Evolutionary conservation across 495 filamentous ascomycete genomes (phyloP), one percentile per base, ranked within the genome.

Genomic region (Copromyces sp.): DNA sequence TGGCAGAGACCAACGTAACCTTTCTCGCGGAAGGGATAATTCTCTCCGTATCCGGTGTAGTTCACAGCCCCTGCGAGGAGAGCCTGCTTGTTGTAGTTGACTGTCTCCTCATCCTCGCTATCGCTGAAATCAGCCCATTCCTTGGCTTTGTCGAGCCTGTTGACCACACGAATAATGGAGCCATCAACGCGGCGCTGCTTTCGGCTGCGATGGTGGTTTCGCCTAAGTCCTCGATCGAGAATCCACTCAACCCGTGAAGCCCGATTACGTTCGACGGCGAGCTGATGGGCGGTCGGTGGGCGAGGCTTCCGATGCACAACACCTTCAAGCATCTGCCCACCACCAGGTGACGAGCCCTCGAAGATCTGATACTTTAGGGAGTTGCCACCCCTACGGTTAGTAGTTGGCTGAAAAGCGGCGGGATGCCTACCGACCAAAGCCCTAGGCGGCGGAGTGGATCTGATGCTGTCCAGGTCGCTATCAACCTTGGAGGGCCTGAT

Each of bases 221-320:
- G 84, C 72, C 87, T 88, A 41, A 94, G 83, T 59, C 92, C 92
- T 24, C 91, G 90, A 75, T 92, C 88, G 39, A 99, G 87, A 61
- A 95, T 90, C 77, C 95, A 93, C 69, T 97, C 91, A 53, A 97
- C 92, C 16, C 93, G 91, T 80, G 95, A 90, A 44, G 90, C 92
- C 9, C 96, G 88, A 78, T 97, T 97, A 68, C 91, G 88, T 76
- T 97, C 93, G 4, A 98, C 92, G 9, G 94, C 95, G 39, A 97
- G 85, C 77, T 99, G 95, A 80, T 99, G 95, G 11, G 93, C 91
- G 1, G 95, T 99, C 24, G 97, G 87, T 4, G 94, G 95, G 7
- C 95, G 89, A 4, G 91, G 89, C 73, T 84, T 87, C 24, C 84
- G 77, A 3, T 82, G 80, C 29, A 84, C 76, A 29, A 86, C 81